Base-by-base conservation (phyloP, 2,329 filamentous ascomycete species). In the Botrytis fabae region DNA sequence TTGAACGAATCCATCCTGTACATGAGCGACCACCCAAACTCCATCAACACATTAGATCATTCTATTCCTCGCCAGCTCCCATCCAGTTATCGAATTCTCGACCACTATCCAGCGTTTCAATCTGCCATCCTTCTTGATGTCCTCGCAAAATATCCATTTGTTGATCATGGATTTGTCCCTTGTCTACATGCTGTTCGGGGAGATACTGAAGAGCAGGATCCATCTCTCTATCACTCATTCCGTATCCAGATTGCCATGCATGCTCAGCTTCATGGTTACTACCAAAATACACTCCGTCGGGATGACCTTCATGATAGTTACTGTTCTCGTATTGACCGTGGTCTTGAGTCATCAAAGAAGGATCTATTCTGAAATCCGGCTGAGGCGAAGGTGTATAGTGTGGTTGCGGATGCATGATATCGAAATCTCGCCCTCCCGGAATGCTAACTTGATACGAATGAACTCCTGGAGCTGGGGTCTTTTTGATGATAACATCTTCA, bases 401-500 rank as follows among this genome's bases (percentile, higher is more conserved):
- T 40, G 69, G 65, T 6, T 71, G 72, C 68, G 65, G 74, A n/a
- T 77, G 44, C 75, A 80, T 78, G 72, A 80, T 73, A 73, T 80
- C 77, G 66, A 75, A 79, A 4, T 79, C 76, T 38, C 78, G 76
- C 28, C 83, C 83, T 44, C 82, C 79, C 12, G 79, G 80, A 71
- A 84, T 82, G 59, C 80, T 80, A 25, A 83, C 81, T 48, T 82
- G 82, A 62, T 74, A 75, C 44, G 73, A 75, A 44, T 80, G 78
- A 63, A 78, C 77, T 25, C 78, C 76, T n/a, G 80, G 79, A 25
- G 77, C 77, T 20, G 78, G 81, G 40, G 82, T 81, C 71, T 81
- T 84, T 73, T 81, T 83, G 78, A 86, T 82, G 44, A 83, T 81
- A 62, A 86, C 78, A 70, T 86, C 84, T 74, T 85, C 82, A 18